Evolutionary conservation across 2,329 filamentous ascomycete genomes (phyloP).

Genomic region (Fusarium sp.): DNA sequence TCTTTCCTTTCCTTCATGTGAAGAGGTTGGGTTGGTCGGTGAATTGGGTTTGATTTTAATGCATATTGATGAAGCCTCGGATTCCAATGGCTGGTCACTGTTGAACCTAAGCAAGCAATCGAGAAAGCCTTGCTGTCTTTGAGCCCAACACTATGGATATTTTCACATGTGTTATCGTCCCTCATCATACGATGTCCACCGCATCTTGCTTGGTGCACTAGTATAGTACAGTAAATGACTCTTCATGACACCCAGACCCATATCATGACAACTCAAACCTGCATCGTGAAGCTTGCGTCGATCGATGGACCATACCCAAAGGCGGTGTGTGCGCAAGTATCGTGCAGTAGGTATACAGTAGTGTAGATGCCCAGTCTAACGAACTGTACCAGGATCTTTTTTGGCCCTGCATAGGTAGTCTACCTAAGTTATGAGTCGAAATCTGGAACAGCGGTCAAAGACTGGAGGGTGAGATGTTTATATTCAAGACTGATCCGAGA

Average conservation of each 20-base stretch:
- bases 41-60: background rate
- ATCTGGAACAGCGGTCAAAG: conserved; percentile 32
- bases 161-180: background rate
- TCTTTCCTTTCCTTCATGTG: background rate
- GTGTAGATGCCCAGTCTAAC: conserved; percentile 14
- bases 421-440: conserved; percentile 5
- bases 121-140: background rate
- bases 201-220: conserved; percentile 2
- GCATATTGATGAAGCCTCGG: background rate
- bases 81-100: background rate
- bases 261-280: conserved; percentile 29
- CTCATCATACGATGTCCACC: conserved; percentile 19
- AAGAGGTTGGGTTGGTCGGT: conserved; percentile 20
- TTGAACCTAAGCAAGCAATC: background rate
- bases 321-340: conserved; percentile 32
- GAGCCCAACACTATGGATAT: background rate
- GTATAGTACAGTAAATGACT: conserved; percentile 7
- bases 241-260: conserved; percentile 14
- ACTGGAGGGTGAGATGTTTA: background rate
- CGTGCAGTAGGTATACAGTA: background rate
- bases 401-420: conserved; percentile 3
- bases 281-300: conserved; percentile 26
- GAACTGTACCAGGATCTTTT: conserved; percentile 26
- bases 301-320: conserved; percentile 14
- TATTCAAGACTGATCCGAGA: background rate